Percentiles rank a stretch among this genome's conserved stretches.
These are phyloP conservation scores for Crithidia bombi DNA, from an alignment of 208 protist species.

Conservation along the genomic window DNA sequence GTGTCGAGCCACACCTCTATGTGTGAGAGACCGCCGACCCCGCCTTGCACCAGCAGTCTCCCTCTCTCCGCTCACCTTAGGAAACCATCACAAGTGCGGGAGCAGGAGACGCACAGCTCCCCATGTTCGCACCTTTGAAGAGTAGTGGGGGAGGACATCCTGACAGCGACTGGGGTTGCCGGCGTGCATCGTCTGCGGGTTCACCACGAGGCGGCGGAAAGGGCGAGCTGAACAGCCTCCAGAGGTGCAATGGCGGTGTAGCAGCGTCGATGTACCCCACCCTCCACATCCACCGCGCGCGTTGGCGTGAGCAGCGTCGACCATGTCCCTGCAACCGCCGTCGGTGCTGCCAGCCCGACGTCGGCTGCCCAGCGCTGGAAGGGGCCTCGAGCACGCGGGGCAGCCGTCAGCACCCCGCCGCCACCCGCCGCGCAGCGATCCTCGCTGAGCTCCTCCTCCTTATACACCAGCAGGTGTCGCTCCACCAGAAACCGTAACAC, in stretches of 20 bases:
- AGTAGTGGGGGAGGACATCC: too few relatives aligned
- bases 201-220: constrained; percentile 16
- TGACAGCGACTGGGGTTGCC: too few relatives aligned
- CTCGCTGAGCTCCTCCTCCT: constrained; percentile 22
- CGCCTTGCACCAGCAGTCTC: too few relatives aligned
- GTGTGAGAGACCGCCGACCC: too few relatives aligned
- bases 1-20: background rate
- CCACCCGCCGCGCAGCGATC: background rate
- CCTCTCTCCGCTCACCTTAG: too few relatives aligned
- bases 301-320: background rate
- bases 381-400: constrained; percentile 12
- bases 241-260: constrained; percentile 23
- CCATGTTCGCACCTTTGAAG: too few relatives aligned
- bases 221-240: constrained; percentile 11
- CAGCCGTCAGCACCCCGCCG: constrained; percentile 1
- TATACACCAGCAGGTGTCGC: constrained; percentile 20
- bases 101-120: too few relatives aligned
- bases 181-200: too few relatives aligned
- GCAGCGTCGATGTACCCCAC: background rate
- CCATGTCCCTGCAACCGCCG: background rate
- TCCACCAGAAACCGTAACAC: constrained; percentile 62
- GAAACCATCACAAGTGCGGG: too few relatives aligned
- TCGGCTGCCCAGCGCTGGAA: constrained; percentile 17
- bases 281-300: background rate
- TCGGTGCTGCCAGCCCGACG: background rate